These are phyloP conservation scores for Claviceps africana DNA, from an alignment of 2,329 filamentous ascomycete genomes.

Conservation along the genomic window DNA sequence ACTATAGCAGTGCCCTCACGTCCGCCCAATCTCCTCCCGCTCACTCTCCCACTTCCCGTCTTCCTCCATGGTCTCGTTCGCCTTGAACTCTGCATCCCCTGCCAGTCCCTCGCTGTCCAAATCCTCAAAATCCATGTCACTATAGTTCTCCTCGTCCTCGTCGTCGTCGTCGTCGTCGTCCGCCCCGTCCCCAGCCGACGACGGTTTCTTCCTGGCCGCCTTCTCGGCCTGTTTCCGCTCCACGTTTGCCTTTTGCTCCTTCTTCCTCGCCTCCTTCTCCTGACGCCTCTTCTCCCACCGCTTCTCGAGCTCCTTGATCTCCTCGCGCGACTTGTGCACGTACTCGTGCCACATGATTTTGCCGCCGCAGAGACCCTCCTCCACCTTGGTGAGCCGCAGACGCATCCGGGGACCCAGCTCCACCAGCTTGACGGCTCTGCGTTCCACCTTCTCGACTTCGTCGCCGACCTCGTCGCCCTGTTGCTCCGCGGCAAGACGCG, in stretches of 20 bases:
- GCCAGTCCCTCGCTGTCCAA: slow-evolving; percentile 38
- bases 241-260: slow-evolving; percentile 78
- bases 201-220: slow-evolving; percentile 25
- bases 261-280: slow-evolving; percentile 71
- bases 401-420: slow-evolving; percentile 86
- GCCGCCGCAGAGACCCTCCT: slow-evolving; percentile 80
- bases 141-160: slow-evolving; percentile 30
- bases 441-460: slow-evolving; percentile 52
- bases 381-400: slow-evolving; percentile 83
- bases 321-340: slow-evolving; percentile 67
- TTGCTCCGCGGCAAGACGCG: slow-evolving; percentile 26
- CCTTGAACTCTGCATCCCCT: slow-evolving; percentile 34
- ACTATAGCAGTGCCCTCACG: no score
- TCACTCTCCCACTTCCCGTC: slow-evolving; percentile 40
- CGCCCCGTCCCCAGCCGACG: slow-evolving; percentile 19
- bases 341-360: slow-evolving; percentile 98
- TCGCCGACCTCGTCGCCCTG: slow-evolving; percentile 29
- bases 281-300: slow-evolving; percentile 64
- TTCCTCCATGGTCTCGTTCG: slow-evolving; percentile 35
- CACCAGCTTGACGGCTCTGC: slow-evolving; percentile 77
- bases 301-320: slow-evolving; percentile 66
- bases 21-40: slow-evolving; percentile 15
- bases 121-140: slow-evolving; percentile 29
- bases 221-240: slow-evolving; percentile 58
- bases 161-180: slow-evolving; percentile 23